Evolutionary conservation across 78 protist species (phyloP).

Genomic region (Paulinella micropora): DNA sequence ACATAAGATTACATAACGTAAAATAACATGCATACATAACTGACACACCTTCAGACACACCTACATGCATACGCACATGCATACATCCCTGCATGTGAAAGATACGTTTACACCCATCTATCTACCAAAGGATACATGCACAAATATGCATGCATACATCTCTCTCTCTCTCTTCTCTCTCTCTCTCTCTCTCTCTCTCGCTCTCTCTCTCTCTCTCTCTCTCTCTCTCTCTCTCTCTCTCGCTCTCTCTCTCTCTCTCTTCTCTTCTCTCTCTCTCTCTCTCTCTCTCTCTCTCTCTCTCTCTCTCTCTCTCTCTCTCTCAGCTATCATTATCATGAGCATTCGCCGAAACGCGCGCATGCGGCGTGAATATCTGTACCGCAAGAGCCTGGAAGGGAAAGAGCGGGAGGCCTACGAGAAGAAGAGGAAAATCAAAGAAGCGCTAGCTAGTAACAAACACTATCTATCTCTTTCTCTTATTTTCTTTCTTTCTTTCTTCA

Average conservation of each 20-base stretch:
- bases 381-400: conserved; percentile 59
- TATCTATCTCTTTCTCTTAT: neutral
- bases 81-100: no score
- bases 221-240: neutral
- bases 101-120: no score
- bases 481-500: neutral
- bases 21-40: no score
- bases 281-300: neutral
- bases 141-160: no score
- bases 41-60: no score
- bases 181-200: no score
- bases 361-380: conserved; percentile 71
- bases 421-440: conserved; percentile 41
- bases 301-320: neutral
- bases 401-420: conserved; percentile 43
- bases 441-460: neutral
- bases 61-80: no score
- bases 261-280: neutral
- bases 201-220: no score
- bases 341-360: conserved; percentile 34
- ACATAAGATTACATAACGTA: no score
- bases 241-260: neutral
- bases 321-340: no score
- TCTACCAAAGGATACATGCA: no score
- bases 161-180: no score